Percentiles rank a stretch among this genome's conserved stretches.
phyloP scores from a whole-genome alignment of 2,329 filamentous ascomycete genomes.

The Aspergillus spinulosporus region DNA sequence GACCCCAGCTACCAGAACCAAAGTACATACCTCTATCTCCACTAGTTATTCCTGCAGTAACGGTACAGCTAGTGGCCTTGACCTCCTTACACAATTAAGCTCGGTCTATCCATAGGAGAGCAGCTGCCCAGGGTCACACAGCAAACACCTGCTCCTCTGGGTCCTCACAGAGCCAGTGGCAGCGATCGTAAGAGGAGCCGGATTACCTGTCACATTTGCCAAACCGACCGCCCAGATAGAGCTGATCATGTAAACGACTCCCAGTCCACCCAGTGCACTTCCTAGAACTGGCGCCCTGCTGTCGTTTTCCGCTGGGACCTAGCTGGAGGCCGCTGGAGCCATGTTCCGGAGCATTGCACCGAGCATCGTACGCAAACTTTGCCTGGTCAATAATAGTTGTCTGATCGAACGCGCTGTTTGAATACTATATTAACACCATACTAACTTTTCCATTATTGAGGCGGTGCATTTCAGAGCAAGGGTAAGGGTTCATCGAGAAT shows the following conservation, averaged over 20 bases:
- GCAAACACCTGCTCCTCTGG: background rate
- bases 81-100: constrained; percentile 9
- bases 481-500: background rate
- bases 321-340: no score
- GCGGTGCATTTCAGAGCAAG: background rate
- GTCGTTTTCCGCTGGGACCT: background rate
- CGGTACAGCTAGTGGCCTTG: background rate
- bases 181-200: background rate
- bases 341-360: no score
- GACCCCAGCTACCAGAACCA: background rate
- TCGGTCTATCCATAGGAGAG: constrained; percentile 2
- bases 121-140: constrained; percentile 3
- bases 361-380: background rate
- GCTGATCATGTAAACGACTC: background rate
- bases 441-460: constrained; percentile 1
- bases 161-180: background rate
- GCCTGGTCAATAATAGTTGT: background rate
- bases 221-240: background rate
- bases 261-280: background rate
- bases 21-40: background rate
- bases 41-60: background rate
- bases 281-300: background rate
- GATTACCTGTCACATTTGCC: constrained; percentile 11
- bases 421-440: background rate
- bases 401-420: background rate